Evolutionary conservation across 148 eudicot species (phyloP), one percentile per base, ranked within the genome.

Genomic region (Salicornia ramosissima): DNA sequence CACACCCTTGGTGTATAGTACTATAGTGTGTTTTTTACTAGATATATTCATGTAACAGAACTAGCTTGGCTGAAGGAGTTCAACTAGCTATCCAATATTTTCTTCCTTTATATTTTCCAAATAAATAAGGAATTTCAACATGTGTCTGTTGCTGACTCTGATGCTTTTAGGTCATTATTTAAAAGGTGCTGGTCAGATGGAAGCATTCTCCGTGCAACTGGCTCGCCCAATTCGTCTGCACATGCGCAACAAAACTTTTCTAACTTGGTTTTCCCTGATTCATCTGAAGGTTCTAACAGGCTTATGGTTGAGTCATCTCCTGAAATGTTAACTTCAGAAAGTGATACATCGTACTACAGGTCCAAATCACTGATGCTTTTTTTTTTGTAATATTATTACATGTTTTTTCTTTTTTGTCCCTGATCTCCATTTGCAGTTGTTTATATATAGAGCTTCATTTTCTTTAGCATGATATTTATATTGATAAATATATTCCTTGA

Each of bases 151-250:
- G 22, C 46, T 33, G n/a, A 45, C 42, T 33, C 39, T 11, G 43
- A 28, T 63, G 64, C 56, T 67, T 43, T 43, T 75, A 91, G 97
- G 86, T 75, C 78, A 58, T 66, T 68, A 47, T 81, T 89, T 80
- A 83, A 83, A 77, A 81, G 96, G 80, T 87, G 89, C 73, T 84
- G 83, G 68, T 92, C 97, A 60, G 97, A 89, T 77, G 95, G 97
- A 77, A 85, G 69, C 77, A 89, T 91, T 77, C 87, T 89, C 66
- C 87, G 67, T 74, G 80, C 82, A 72, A 85, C 84, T 69, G 65
- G 73, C 71, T 73, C 82, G 2, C 79, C 90, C 66, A 67, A 70
- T 49, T 72, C 87, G 49, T 68, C 77, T 26, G 14, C 83, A 18
- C 70, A 74, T 71, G 75, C 67, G 61, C 79, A 74, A 66, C 80